Percentiles rank a stretch among this genome's conserved stretches.
phyloP scores from a whole-genome alignment of 129 eudicot genomes.

The Flaveria robusta region DNA sequence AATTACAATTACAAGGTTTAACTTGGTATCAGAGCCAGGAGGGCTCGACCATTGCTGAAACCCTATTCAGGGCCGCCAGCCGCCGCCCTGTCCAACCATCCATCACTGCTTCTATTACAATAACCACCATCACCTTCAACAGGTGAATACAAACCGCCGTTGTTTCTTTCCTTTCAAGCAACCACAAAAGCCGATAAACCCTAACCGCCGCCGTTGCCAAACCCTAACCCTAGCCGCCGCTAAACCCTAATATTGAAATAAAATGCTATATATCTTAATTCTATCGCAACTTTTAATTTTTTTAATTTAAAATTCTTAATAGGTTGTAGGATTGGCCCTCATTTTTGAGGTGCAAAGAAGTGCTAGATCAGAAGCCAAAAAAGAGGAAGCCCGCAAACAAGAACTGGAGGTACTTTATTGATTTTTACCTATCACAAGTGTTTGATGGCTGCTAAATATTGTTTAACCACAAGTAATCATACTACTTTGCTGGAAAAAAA shows the following conservation, averaged over 20 bases:
- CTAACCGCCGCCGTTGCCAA: too few relatives aligned
- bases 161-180: too few relatives aligned
- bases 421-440: background rate
- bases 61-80: too few relatives aligned
- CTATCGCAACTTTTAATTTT: background rate
- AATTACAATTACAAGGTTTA: too few relatives aligned
- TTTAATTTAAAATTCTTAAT: slow-evolving; percentile 4
- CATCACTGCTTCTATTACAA: too few relatives aligned
- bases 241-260: background rate
- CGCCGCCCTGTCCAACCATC: too few relatives aligned
- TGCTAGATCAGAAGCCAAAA: slow-evolving; percentile 85
- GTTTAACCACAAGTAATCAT: slow-evolving; percentile 1
- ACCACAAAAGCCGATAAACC: too few relatives aligned
- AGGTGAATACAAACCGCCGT: too few relatives aligned
- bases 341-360: slow-evolving; percentile 88
- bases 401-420: slow-evolving; percentile 67
- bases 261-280: slow-evolving; percentile 5
- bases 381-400: slow-evolving; percentile 76
- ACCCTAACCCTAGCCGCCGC: too few relatives aligned
- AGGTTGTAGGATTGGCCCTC: slow-evolving; percentile 86
- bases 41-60: too few relatives aligned
- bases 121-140: too few relatives aligned
- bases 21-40: too few relatives aligned
- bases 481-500: background rate
- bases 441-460: background rate